Percentiles rank a stretch among this genome's conserved stretches.
Evolutionary conservation across 2,329 filamentous ascomycete species (phyloP).

Genomic region (Venturia pyrina): DNA sequence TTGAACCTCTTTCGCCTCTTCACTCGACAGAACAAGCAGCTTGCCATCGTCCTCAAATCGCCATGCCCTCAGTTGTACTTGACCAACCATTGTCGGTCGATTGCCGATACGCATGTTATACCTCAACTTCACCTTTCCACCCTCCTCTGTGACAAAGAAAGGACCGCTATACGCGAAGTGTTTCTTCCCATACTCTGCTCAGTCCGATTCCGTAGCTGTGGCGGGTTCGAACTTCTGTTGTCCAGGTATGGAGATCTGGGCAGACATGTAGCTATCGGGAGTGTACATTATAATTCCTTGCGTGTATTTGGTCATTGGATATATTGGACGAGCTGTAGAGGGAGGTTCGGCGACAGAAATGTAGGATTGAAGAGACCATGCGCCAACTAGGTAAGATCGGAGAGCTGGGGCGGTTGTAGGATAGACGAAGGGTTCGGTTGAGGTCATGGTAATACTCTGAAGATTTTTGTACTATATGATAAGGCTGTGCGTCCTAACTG

Average conservation of each 20-base stretch:
- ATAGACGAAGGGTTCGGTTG: background rate
- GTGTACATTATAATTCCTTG: constrained; percentile 30
- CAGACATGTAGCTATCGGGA: constrained; percentile 29
- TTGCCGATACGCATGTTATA: constrained; percentile 9
- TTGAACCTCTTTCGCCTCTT: constrained; percentile 7
- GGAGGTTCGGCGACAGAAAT: constrained; percentile 7
- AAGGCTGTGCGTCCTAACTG: background rate
- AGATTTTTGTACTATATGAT: background rate
- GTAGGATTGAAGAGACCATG: constrained; percentile 14
- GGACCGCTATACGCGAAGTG: constrained; percentile 15
- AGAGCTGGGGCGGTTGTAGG: constrained; percentile 7
- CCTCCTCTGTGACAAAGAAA: constrained; percentile 13
- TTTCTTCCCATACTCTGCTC: constrained; percentile 14
- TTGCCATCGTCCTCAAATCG: constrained; percentile 11
- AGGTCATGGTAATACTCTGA: background rate
- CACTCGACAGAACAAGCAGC: constrained; percentile 8
- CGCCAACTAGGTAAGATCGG: constrained; percentile 11
- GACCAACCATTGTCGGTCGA: background rate
- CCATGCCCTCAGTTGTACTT: constrained; percentile 9
- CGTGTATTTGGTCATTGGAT: constrained; percentile 27
- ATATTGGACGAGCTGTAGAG: constrained; percentile 14
- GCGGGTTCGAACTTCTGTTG: constrained; percentile 17
- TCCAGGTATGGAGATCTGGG: constrained; percentile 27
- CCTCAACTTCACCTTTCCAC: constrained; percentile 8
- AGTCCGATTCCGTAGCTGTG: constrained; percentile 13